phyloP scores from a whole-genome alignment of 805 yeast species.

The Zygosaccharomyces gambellarensis region DNA sequence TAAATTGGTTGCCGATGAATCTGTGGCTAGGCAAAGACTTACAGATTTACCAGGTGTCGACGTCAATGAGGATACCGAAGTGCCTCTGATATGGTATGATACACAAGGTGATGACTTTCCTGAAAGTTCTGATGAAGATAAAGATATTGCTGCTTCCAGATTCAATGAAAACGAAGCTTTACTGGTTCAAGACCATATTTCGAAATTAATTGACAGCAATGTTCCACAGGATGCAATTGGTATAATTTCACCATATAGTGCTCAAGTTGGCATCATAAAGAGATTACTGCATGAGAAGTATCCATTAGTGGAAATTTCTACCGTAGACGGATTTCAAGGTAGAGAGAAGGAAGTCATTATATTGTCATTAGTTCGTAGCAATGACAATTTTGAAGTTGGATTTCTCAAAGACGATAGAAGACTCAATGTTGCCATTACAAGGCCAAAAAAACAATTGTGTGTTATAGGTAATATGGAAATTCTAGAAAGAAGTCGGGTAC shows the following conservation, averaged over 20 bases:
- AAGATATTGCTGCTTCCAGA: constrained; percentile 47
- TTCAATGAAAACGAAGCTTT: constrained; percentile 72
- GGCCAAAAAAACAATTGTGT: constrained; percentile 81
- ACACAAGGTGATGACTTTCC: constrained; percentile 86
- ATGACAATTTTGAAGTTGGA: constrained; percentile 67
- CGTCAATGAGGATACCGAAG: constrained; percentile 49
- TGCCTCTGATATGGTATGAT: constrained; percentile 75
- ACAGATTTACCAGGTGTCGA: constrained; percentile 50
- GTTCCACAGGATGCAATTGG: constrained; percentile 62
- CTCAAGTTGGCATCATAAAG: constrained; percentile 69
- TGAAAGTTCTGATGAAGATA: constrained; percentile 45
- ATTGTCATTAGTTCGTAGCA: constrained; percentile 76
- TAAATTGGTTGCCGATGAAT: constrained; percentile 54
- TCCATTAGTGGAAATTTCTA: constrained; percentile 65
- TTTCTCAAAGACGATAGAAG: constrained; percentile 75
- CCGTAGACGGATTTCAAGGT: constrained; percentile 97
- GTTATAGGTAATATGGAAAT: constrained; percentile 84
- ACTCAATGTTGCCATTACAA: constrained; percentile 87
- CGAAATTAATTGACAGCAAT: constrained; percentile 46
- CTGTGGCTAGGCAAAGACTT: constrained; percentile 50
- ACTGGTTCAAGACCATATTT: constrained; percentile 55
- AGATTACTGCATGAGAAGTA: constrained; percentile 38
- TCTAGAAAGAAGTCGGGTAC: constrained; percentile 38
- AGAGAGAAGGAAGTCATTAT: constrained; percentile 87
- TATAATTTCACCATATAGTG: constrained; percentile 83